These are phyloP conservation scores for Arthrobotrys entomopaga DNA, from an alignment of 2,329 filamentous ascomycete genomes.

Conservation along the genomic window DNA sequence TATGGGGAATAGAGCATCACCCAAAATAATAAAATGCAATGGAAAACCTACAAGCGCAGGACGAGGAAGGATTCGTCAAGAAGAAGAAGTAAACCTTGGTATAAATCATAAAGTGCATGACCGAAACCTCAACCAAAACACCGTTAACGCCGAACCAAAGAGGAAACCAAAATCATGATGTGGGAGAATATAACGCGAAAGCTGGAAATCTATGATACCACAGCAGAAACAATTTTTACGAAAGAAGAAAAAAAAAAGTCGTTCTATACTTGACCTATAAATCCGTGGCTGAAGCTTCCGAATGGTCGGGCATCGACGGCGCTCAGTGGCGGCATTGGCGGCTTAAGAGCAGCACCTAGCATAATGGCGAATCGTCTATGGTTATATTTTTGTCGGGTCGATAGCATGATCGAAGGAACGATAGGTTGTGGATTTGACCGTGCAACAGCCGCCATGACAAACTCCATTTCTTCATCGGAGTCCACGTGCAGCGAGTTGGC, in stretches of 20 bases:
- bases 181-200: neutral
- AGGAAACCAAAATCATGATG: neutral
- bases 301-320: slow-evolving; percentile 37
- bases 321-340: slow-evolving; percentile 45
- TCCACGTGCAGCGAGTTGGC: slow-evolving; percentile 83
- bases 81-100: neutral
- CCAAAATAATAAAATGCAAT: neutral
- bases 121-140: neutral
- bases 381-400: slow-evolving; percentile 73
- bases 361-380: slow-evolving; percentile 73
- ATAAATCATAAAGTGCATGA: slow-evolving; percentile 8
- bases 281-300: slow-evolving; percentile 46
- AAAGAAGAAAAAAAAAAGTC: slow-evolving; percentile 5
- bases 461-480: slow-evolving; percentile 90
- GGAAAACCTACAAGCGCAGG: neutral
- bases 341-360: slow-evolving; percentile 72
- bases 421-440: slow-evolving; percentile 82
- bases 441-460: slow-evolving; percentile 83
- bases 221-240: slow-evolving; percentile 6
- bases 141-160: neutral
- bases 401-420: slow-evolving; percentile 72
- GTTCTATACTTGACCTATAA: slow-evolving; percentile 34
- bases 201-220: neutral
- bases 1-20: neutral
- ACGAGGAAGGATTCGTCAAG: neutral